Base-by-base conservation (phyloP, 1,139 yeast species). In the Geotrichum cucujoidarum region DNA sequence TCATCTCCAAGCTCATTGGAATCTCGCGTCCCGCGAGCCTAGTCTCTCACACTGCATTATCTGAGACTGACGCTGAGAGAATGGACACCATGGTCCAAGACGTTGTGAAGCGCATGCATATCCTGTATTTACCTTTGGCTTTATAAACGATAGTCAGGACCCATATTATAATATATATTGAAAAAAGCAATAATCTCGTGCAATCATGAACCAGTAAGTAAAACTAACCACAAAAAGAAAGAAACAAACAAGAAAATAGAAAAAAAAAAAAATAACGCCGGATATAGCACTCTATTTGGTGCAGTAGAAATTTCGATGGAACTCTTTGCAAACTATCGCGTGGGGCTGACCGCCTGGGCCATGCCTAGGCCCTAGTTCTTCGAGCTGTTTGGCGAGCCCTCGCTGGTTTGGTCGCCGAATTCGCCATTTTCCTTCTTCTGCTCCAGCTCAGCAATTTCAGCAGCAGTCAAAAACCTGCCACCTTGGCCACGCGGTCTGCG, bases 401-500 rank as follows among this genome's bases (percentile, higher is more conserved):
- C 13, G 32, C 34, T 21, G 35, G 29, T 11, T 30, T 14, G 21
- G 17, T 18, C 4, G 27, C 27, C 27, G 27, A 10, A 24, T 24
- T 24, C 27, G 10, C 27, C 63, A 43, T 57, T 64, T 20, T 61
- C 57, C 48, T 81, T 81, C 52, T 74, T 67, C 49, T 80, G 68
- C 45, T 83, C 94, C 61, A 80, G 76, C 67, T 89, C 94, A 22
- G 95, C 96, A 52, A 92, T 90, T 63, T 94, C 98, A 3, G 95
- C 95, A 4, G 97, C 97, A 0, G 98, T 92, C 55, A 94, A 70
- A 60, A 94, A 94, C 53, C 98, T 73, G 2, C 99, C 99, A 27
- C 98, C 98, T 68, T 92, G 97, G 25, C 99, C 99, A 60, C 99
- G 78, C 14, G 98, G 98, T 66, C 99, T 78, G 63, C 98, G 77